These are phyloP conservation scores for Mucuna pruriens DNA, from an alignment of 306 rosid species.

Conservation along the genomic window DNA sequence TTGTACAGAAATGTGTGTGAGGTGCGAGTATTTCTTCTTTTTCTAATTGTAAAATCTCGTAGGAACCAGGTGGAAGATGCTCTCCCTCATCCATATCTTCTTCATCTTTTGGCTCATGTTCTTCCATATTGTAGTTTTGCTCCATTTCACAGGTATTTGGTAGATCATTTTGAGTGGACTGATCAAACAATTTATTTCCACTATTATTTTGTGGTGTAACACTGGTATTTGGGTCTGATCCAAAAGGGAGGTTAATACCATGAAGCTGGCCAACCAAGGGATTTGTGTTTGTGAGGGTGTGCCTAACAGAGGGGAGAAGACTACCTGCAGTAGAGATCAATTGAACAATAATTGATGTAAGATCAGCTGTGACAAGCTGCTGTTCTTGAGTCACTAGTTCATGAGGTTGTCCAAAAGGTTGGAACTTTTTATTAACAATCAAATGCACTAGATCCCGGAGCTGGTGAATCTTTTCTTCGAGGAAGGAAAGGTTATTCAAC, in stretches of 20 bases:
- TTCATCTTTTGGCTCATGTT: slow-evolving; percentile 86
- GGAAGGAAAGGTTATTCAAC: slow-evolving; percentile 80
- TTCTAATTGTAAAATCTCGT: slow-evolving; percentile 90
- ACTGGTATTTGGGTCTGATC: slow-evolving; percentile 39
- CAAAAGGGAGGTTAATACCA: slow-evolving; percentile 52
- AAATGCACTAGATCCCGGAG: slow-evolving; percentile 87
- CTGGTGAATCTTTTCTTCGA: slow-evolving; percentile 91
- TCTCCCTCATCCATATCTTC: slow-evolving; percentile 93
- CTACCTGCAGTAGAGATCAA: slow-evolving; percentile 92
- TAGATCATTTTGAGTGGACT: slow-evolving; percentile 50
- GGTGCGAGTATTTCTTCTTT: slow-evolving; percentile 99
- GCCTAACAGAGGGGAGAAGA: slow-evolving; percentile 86
- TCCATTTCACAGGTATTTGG: slow-evolving; percentile 55
- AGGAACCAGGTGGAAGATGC: slow-evolving; percentile 90
- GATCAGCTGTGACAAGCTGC: slow-evolving; percentile 90
- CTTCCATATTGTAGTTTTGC: slow-evolving; percentile 63
- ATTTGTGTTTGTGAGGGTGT: slow-evolving; percentile 47
- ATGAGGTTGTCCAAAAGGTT: slow-evolving; percentile 64
- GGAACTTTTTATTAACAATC: slow-evolving; percentile 71
- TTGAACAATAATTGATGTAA: slow-evolving; percentile 89
- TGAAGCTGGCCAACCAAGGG: slow-evolving; percentile 60
- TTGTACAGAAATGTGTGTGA: slow-evolving; percentile 94
- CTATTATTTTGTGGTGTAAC: slow-evolving; percentile 48
- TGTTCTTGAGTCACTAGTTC: slow-evolving; percentile 81
- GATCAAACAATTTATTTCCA: slow-evolving; percentile 58